Evolutionary conservation across 768 basidiomycete species (phyloP).

Genomic region (Mycena belliarum): DNA sequence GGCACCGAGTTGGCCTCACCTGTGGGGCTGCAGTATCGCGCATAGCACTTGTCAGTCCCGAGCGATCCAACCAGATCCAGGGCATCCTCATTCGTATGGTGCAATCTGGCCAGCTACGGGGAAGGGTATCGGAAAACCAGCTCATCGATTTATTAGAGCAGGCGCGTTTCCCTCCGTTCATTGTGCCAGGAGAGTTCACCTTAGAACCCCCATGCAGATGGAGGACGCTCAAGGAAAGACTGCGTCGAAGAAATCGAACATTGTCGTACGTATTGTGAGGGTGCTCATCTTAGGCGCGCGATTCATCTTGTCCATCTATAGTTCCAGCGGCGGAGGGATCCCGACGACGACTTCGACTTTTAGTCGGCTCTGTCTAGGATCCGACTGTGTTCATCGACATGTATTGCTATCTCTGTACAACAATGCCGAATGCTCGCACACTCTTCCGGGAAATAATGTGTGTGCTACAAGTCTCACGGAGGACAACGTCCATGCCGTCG

Average conservation of each 20-base stretch:
- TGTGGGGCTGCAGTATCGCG: constrained; percentile 68
- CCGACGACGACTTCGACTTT: constrained; percentile 68
- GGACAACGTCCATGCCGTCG: too few relatives aligned
- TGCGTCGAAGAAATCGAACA: constrained; percentile 55
- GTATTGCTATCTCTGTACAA: constrained; percentile 16
- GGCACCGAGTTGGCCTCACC: background rate
- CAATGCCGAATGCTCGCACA: constrained; percentile 2
- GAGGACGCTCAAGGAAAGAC: constrained; percentile 54
- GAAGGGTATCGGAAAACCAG: constrained; percentile 67
- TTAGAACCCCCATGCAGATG: constrained; percentile 42
- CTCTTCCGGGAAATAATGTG: too few relatives aligned
- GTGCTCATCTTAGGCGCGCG: background rate
- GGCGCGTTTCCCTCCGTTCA: constrained; percentile 41
- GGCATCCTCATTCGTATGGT: constrained; percentile 78
- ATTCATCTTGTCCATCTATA: background rate
- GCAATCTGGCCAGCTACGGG: too few relatives aligned
- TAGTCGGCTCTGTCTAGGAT: constrained; percentile 21
- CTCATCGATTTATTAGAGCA: constrained; percentile 86
- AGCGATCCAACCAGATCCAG: constrained; percentile 81
- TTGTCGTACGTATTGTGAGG: constrained; percentile 45
- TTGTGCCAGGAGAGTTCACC: background rate
- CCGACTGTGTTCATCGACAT: background rate
- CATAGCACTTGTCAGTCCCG: constrained; percentile 83
- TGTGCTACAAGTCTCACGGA: too few relatives aligned
- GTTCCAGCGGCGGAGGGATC: constrained; percentile 67